phyloP scores from a whole-genome alignment of 257 asterid genomes.

The Dorcoceras hygrometricum region DNA sequence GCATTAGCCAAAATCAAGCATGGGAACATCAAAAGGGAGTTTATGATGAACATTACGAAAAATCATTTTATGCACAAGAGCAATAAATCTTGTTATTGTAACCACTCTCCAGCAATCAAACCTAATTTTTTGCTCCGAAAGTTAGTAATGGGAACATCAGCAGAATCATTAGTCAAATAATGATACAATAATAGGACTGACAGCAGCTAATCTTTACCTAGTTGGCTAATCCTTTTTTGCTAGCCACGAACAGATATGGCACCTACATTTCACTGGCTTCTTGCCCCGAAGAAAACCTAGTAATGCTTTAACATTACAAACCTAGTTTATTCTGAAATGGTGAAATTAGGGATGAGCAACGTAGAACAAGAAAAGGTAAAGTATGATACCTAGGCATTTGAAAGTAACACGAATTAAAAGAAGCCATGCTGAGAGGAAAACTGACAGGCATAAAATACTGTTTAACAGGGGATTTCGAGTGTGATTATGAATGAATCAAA shows the following conservation, averaged over 20 bases:
- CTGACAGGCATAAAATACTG: slow-evolving; percentile 25
- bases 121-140: too few species aligned
- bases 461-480: background rate
- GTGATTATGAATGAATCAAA: too few species aligned
- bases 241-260: slow-evolving; percentile 41
- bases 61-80: too few species aligned
- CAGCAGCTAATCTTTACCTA: too few species aligned
- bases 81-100: too few species aligned
- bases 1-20: slow-evolving; percentile 37
- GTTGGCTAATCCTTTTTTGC: slow-evolving; percentile 48
- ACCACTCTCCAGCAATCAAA: too few species aligned
- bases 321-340: background rate
- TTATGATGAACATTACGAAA: background rate
- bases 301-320: slow-evolving; percentile 8
- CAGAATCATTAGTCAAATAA: too few species aligned
- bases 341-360: background rate
- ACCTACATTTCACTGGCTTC: slow-evolving; percentile 78
- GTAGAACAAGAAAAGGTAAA: background rate
- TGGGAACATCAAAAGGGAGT: slow-evolving; percentile 10
- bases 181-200: too few species aligned
- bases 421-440: slow-evolving; percentile 47
- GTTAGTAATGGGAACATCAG: too few species aligned
- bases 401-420: slow-evolving; percentile 57
- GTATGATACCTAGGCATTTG: slow-evolving; percentile 68
- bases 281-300: slow-evolving; percentile 61